A percentile compares a stretch with the other conserved stretches of the same genome.
phyloP scores from a whole-genome alignment of 805 yeast species.

The Wickerhamomyces alni region DNA sequence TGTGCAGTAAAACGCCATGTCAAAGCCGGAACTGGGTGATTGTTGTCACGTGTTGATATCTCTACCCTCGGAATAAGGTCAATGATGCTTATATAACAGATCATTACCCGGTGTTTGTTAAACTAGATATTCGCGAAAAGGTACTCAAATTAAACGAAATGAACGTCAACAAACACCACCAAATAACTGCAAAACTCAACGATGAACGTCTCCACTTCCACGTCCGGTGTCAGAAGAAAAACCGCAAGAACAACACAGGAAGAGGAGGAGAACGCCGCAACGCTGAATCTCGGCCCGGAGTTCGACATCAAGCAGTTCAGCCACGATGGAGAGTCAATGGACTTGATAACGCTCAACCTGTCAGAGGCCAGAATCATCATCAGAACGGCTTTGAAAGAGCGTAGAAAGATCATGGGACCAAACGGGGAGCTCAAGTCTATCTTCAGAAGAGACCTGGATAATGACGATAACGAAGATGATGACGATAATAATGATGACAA shows the following conservation, averaged over 20 bases:
- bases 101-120: no score
- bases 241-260: conserved; percentile 52
- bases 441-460: conserved; percentile 23
- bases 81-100: no score
- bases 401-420: conserved; percentile 49
- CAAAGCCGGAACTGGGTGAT: no score
- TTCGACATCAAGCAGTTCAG: conserved; percentile 76
- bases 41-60: no score
- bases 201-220: conserved; percentile 88
- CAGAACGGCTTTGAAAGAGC: conserved; percentile 80
- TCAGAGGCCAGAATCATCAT: conserved; percentile 88
- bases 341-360: conserved; percentile 76
- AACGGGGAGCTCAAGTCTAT: conserved; percentile 27
- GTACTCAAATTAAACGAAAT: no score
- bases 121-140: no score
- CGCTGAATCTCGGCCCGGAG: conserved; percentile 86
- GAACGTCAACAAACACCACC: no score
- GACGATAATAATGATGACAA: conserved; percentile 26
- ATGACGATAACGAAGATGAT: conserved; percentile 25
- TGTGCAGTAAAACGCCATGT: no score
- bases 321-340: conserved; percentile 73
- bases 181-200: no score
- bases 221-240: conserved; percentile 80
- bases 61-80: no score
- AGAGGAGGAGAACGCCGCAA: conserved; percentile 90